A percentile compares a stretch with the other conserved stretches of the same genome.
Conservation (phyloP, 192 early-diverging fungal species). For the Neocallimastix lanati region DNA sequence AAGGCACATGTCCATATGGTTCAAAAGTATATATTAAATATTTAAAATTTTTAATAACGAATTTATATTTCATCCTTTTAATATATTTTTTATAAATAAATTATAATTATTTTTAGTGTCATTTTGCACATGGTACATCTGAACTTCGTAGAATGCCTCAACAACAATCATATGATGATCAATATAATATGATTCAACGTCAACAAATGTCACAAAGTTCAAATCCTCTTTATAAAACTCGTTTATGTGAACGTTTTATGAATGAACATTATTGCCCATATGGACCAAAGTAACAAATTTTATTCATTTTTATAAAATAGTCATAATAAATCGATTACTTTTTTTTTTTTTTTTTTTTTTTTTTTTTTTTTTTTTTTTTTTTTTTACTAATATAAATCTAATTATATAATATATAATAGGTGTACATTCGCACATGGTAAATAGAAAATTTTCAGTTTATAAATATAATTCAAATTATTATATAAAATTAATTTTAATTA, state of each 20-base stretch:
- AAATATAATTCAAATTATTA: too few species aligned
- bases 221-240: conserved; percentile 65
- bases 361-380: too few species aligned
- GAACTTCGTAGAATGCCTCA: conserved; percentile 29
- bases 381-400: not conserved
- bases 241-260: conserved; percentile 62
- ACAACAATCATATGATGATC: conserved; percentile 14
- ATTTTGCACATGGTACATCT: conserved; percentile 52
- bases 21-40: too few species aligned
- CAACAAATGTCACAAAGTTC: conserved; percentile 12
- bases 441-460: too few species aligned
- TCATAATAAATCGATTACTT: too few species aligned
- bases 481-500: too few species aligned
- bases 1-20: conserved; percentile 54
- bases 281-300: conserved; percentile 70
- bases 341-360: too few species aligned
- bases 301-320: too few species aligned
- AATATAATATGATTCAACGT: conserved; percentile 7
- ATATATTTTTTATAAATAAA: too few species aligned
- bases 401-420: not conserved
- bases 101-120: conserved; percentile 23
- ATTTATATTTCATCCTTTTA: too few species aligned
- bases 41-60: too few species aligned
- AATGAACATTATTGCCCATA: conserved; percentile 62
- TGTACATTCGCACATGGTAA: conserved; percentile 8